phyloP scores from a whole-genome alignment of 768 basidiomycete genomes.

The Clathrus columnatus region DNA sequence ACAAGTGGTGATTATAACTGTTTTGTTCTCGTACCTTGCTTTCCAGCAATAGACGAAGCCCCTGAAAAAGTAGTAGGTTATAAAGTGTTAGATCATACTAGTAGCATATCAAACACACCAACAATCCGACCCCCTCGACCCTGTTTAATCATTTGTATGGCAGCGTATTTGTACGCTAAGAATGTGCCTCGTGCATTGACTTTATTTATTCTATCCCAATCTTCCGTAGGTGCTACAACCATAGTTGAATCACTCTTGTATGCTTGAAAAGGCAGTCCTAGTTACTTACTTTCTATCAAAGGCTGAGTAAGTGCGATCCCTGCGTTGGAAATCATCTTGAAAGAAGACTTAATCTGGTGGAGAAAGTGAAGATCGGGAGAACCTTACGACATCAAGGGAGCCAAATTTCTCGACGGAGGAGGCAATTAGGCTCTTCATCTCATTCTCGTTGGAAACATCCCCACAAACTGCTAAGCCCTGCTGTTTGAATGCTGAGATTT shows the following conservation, averaged over 20 bases:
- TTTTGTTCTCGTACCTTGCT: too few species aligned
- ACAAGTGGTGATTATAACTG: too few species aligned
- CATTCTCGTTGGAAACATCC: not conserved
- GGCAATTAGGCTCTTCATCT: constrained; percentile 1
- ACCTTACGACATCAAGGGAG: constrained; percentile 24
- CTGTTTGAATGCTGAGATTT: not conserved
- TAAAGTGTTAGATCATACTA: constrained; percentile 1
- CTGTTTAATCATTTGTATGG: constrained; percentile 12
- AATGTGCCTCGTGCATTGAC: constrained; percentile 31
- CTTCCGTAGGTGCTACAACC: not conserved
- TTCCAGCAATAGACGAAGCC: constrained; percentile 8
- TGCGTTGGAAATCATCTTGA: constrained; percentile 9
- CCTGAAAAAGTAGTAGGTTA: not conserved
- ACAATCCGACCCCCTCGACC: constrained; percentile 11
- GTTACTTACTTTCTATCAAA: not conserved
- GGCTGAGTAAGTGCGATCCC: not conserved
- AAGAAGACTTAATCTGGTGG: not conserved
- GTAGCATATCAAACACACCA: constrained; percentile 16
- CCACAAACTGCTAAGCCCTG: constrained; percentile 1
- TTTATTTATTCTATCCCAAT: constrained; percentile 23
- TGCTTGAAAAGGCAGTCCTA: not conserved
- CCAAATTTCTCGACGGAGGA: constrained; percentile 1
- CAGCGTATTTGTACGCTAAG: constrained; percentile 8
- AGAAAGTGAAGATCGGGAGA: not conserved
- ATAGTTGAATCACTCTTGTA: not conserved